A percentile compares a stretch with the other conserved stretches of the same genome.
phyloP scores from a whole-genome alignment of 2,329 filamentous ascomycete genomes.

The Passalora sequoiae region DNA sequence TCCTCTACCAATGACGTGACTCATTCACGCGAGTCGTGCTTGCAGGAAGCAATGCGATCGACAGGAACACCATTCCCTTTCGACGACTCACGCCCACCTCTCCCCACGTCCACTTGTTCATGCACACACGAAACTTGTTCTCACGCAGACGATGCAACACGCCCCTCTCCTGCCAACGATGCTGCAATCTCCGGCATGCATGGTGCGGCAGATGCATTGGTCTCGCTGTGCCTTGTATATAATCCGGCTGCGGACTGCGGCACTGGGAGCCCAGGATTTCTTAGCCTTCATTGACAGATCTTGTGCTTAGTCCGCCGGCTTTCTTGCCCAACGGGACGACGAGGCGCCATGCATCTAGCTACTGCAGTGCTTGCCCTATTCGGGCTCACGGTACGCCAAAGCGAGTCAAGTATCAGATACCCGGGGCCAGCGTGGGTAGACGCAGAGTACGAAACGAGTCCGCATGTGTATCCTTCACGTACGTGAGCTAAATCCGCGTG shows the following conservation, averaged over 20 bases:
- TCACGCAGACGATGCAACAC: background rate
- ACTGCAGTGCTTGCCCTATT: no score
- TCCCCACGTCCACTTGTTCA: background rate
- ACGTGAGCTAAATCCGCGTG: background rate
- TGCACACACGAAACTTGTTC: background rate
- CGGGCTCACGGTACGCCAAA: background rate
- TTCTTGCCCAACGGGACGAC: no score
- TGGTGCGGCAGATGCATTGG: background rate
- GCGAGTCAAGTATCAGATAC: background rate
- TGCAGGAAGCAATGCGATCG: background rate
- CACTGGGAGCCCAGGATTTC: no score
- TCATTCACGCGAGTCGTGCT: background rate
- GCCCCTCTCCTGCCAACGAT: background rate
- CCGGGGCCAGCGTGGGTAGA: conserved; percentile 8
- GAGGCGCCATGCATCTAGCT: no score
- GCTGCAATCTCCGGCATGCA: background rate
- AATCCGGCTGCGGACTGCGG: no score
- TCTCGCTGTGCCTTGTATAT: background rate
- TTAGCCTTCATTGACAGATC: no score
- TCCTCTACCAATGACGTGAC: background rate
- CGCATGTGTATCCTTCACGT: conserved; percentile 9
- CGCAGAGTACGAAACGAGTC: conserved; percentile 7
- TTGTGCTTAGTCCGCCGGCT: no score
- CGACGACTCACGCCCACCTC: background rate
- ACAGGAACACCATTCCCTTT: background rate